Evolutionary conservation across 1,284 basidiomycete genomes (phyloP), one percentile per base, ranked within the genome.

Genomic region (Ustilago sp.): DNA sequence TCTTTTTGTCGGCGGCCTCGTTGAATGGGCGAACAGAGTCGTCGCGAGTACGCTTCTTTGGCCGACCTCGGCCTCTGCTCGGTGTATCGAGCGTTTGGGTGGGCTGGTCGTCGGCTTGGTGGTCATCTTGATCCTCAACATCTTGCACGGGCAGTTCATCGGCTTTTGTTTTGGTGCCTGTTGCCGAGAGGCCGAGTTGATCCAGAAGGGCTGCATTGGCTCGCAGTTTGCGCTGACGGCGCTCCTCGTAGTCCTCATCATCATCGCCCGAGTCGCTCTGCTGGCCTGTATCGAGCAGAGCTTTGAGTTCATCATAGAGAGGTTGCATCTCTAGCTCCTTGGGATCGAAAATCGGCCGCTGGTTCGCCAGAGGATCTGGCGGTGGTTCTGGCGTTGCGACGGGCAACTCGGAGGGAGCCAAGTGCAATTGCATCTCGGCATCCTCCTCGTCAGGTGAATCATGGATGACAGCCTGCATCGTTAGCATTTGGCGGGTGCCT

Each of bases 231-330:
- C 74, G 63, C 12, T 63, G 59, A 12, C 74, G 68, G 35, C 64
- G 63, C 57, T 69, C 45, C 43, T 79, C 77, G 60, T 79, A 79
- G 23, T 63, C 45, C 41, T 79, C 73, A n/a, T 72, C 64, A 15
- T 72, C 65, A 8, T 68, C 65, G 13, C 66, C 74, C 15, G 38
- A 38, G 28, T 68, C 69, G 56, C 62, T 66, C 3, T 31, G 57
- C 13, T 63, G 59, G 28, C 67, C 65, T 23, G 68, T 63, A 12
- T 71, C 68, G 50, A 75, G 64, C 4, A 71, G 63, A 0, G 59
- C 62, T 11, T 60, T 68, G 54, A 72, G 58, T 23, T 71, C 56
- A 23, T 76, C 69, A 23, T 74, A 74, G 31, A 67, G 45, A 17
- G 54, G 61, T 28, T 65, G 58, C 54, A 74, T 52, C n/a, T 69